A percentile compares a stretch with the other conserved stretches of the same genome.
Evolutionary conservation across 2,329 filamentous ascomycete species (phyloP).

Genomic region (Calonectria hawksworthii): DNA sequence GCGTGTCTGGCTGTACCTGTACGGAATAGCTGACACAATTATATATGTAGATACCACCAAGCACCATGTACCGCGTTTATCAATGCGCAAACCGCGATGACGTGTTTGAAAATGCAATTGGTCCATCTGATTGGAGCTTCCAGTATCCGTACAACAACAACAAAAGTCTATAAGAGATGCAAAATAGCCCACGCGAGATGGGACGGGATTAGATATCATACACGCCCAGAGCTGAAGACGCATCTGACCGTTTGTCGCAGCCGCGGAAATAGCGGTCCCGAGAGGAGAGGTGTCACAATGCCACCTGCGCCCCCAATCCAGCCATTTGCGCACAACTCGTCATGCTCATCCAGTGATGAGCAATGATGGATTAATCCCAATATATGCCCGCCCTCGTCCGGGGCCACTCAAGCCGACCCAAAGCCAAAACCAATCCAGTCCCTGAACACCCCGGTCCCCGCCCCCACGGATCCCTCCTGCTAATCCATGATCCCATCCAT

Average conservation of each 20-base stretch:
- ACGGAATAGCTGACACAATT: not conserved
- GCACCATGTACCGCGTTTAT: not conserved
- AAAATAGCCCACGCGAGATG: slow-evolving; percentile 26
- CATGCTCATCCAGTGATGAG: not conserved
- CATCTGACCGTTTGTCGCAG: not conserved
- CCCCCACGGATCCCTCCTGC: slow-evolving; percentile 34
- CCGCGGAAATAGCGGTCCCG: not conserved
- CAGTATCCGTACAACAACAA: not conserved
- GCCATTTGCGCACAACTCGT: not conserved
- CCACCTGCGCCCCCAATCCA: not conserved
- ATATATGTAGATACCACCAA: not conserved
- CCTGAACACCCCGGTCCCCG: slow-evolving; percentile 30
- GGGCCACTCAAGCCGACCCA: slow-evolving; percentile 27
- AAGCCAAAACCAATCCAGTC: slow-evolving; percentile 28
- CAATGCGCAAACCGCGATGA: not conserved
- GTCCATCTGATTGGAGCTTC: slow-evolving; percentile 21
- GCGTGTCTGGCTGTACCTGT: not conserved
- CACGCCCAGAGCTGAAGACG: slow-evolving; percentile 34
- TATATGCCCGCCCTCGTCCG: slow-evolving; percentile 12
- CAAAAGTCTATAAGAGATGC: slow-evolving; percentile 24
- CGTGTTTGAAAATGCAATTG: slow-evolving; percentile 12
- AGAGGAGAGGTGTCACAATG: not conserved
- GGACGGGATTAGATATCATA: slow-evolving; percentile 44
- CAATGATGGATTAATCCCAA: slow-evolving; percentile 18
- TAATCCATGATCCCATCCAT: slow-evolving; percentile 31